These are phyloP conservation scores for Grosmannia penicillata DNA, from an alignment of 2,329 filamentous ascomycete species.

Conservation along the genomic window DNA sequence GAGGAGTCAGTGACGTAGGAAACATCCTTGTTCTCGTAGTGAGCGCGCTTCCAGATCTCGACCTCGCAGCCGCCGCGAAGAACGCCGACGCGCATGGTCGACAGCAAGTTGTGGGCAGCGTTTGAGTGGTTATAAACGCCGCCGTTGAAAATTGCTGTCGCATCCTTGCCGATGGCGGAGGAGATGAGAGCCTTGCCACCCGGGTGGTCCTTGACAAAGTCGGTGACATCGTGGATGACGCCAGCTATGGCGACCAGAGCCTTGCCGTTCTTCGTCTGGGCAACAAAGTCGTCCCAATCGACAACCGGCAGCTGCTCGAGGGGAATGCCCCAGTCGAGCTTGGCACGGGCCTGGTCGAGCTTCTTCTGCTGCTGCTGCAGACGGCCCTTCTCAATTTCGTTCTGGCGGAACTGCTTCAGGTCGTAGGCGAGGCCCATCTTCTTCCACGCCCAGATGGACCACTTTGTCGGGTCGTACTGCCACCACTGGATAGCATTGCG, in stretches of 20 bases:
- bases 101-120: slow-evolving; percentile 76
- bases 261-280: slow-evolving; percentile 62
- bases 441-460: slow-evolving; percentile 77
- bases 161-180: slow-evolving; percentile 72
- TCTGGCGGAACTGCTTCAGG: slow-evolving; percentile 79
- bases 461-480: slow-evolving; percentile 88
- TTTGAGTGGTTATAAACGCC: slow-evolving; percentile 85
- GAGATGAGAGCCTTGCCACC: slow-evolving; percentile 78
- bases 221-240: slow-evolving; percentile 70
- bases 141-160: slow-evolving; percentile 82
- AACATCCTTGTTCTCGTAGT: slow-evolving; percentile 72
- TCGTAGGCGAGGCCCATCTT: slow-evolving; percentile 71
- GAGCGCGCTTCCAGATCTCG: slow-evolving; percentile 82
- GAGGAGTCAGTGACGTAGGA: slow-evolving; percentile 66
- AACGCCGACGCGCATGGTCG: slow-evolving; percentile 77
- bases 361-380: slow-evolving; percentile 86
- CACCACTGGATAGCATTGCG: slow-evolving; percentile 83
- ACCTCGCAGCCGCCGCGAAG: slow-evolving; percentile 78
- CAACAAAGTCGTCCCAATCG: slow-evolving; percentile 74
- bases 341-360: slow-evolving; percentile 71
- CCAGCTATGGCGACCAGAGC: slow-evolving; percentile 65
- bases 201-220: slow-evolving; percentile 83
- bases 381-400: slow-evolving; percentile 86
- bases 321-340: slow-evolving; percentile 74
- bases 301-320: slow-evolving; percentile 76